Base-by-base conservation (phyloP, 1,284 basidiomycete genomes). In the Apiotrichum akiyoshidainum region DNA sequence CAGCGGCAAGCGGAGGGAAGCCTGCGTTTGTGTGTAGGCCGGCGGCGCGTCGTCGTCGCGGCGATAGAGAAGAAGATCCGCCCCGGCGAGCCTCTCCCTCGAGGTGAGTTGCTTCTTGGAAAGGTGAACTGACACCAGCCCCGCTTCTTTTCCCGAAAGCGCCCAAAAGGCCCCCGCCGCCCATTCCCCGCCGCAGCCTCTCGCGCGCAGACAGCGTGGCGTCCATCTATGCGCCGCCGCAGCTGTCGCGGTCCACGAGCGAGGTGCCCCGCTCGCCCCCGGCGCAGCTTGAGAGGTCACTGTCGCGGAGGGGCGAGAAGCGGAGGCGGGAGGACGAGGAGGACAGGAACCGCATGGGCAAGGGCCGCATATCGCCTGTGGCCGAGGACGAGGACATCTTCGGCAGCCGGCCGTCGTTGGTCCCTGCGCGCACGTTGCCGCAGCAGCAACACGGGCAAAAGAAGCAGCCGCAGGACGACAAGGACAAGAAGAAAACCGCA, bases 1-100 rank as follows among this genome's bases (percentile, higher is more conserved):
- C 63, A 65, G 55, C 41, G 40, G 10, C 42, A 56, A 17, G 45
- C 7, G 10, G 53, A 42, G 13, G 10, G 7, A 2, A 22, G 39
- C 16, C 53, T 75, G n/a, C 63, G 65, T 17, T 59, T 76, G 3
- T 68, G 63, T 35, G 74, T 74, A 0, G 70, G 68, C 4, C 58
- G 73, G 31, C 58, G 67, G 19, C 71, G 65, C 48, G 45, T 48
- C 10, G 64, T 68, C 14, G 57, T 63, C 1, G 65, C 68, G 26
- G 59, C 66, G 0, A 64, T 59, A 45, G 68, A 58, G 37, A 69
- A 65, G 52, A 75, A 72, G 52, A 60, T 75, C 22, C 57, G 70
- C 37, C 77, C 77, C n/a, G 77, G 77, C 19, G 76, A 78, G 53
- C 77, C 77, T 0, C 59, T 78, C 11, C 77, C 77, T n/a, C 65